phyloP scores from a whole-genome alignment of 2,329 filamentous ascomycete species.

The Dactylella cylindrospora region DNA sequence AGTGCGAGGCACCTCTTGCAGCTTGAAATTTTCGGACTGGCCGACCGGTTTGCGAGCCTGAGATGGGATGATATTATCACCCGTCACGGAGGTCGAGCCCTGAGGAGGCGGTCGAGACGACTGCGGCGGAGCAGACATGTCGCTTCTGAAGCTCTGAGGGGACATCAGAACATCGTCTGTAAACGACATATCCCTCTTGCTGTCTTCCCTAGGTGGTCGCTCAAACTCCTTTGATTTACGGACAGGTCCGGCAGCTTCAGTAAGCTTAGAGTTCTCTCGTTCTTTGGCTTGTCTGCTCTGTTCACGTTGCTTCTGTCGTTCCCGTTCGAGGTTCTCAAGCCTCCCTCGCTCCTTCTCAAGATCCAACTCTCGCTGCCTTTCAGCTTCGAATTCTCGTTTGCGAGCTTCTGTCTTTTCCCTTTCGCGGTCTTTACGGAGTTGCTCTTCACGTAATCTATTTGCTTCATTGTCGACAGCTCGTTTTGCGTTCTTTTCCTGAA shows the following conservation, averaged over 20 bases:
- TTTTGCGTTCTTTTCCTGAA: constrained; percentile 43
- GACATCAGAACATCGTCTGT: constrained; percentile 35
- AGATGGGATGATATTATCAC: constrained; percentile 35
- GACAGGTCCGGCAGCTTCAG: constrained; percentile 43
- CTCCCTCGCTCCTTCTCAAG: constrained; percentile 57
- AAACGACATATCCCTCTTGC: constrained; percentile 23
- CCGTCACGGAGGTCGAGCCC: constrained; percentile 3
- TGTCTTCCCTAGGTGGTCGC: constrained; percentile 7
- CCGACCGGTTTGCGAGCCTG: constrained; percentile 43
- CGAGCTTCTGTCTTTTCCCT: constrained; percentile 63
- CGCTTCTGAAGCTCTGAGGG: constrained; percentile 17
- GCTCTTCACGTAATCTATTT: constrained; percentile 30
- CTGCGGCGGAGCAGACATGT: constrained; percentile 15
- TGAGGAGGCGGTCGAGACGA: constrained; percentile 21
- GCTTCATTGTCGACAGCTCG: constrained; percentile 41
- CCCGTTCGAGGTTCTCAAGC: constrained; percentile 50
- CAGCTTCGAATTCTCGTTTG: constrained; percentile 62
- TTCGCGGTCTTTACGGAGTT: constrained; percentile 36
- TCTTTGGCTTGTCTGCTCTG: constrained; percentile 54
- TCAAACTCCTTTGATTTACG: constrained; percentile 15
- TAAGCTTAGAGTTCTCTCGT: constrained; percentile 45
- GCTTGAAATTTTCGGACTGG: constrained; percentile 65
- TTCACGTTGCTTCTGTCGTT: constrained; percentile 51
- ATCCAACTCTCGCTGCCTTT: constrained; percentile 46
- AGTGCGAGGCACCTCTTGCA: constrained; percentile 76